Evolutionary conservation across 768 basidiomycete genomes (phyloP), one percentile per base, ranked within the genome.

Genomic region (Ramaria rubella): DNA sequence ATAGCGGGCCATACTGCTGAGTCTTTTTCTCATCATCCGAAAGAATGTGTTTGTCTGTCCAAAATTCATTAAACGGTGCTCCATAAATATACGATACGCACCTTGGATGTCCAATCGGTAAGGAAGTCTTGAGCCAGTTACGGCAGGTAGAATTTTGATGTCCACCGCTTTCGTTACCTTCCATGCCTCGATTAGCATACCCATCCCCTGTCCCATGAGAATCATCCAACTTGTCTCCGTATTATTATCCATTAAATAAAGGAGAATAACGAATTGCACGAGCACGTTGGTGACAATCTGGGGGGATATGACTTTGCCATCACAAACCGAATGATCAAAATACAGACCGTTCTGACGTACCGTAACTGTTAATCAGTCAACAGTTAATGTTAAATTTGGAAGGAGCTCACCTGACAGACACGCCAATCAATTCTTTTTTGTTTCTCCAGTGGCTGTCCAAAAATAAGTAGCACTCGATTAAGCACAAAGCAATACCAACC

Each of bases 161-260:
- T 97, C 90, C 55, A 96, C 90, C 15, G 94, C 92, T 75, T 90
- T 89, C 3, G 86, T 89, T 64, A 91, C 86, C 86, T 92, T 61
- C 42, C 40, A 31, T 43, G 23, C 11, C 52, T 11, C 42, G 27
- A 38, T 42, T 31, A 49, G 48, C 40, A 34, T 48, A 4, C 27
- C 52, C 68, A 83, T 80, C 9, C 89, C 90, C 55, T 88, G 90
- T 4, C 88, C 86, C 69, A 93, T 80, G 24, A 97, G 79, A 69
- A 98, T 97, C 91, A 97, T 97, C 87, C 91, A 95, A 64, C 87
- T 92, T 29, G 95, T 99, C 68, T 97, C 90, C 52, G 90, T 85
- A 63, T 90, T 91, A 69, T 94, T 94, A 73, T 96, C 94, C 63
- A 94, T 84, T 63, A 98, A 86, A 72, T 96, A 98, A 19, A 98